These are phyloP conservation scores for Aspergillus brasiliensis DNA, from an alignment of 2,329 filamentous ascomycete genomes.

Conservation along the genomic window DNA sequence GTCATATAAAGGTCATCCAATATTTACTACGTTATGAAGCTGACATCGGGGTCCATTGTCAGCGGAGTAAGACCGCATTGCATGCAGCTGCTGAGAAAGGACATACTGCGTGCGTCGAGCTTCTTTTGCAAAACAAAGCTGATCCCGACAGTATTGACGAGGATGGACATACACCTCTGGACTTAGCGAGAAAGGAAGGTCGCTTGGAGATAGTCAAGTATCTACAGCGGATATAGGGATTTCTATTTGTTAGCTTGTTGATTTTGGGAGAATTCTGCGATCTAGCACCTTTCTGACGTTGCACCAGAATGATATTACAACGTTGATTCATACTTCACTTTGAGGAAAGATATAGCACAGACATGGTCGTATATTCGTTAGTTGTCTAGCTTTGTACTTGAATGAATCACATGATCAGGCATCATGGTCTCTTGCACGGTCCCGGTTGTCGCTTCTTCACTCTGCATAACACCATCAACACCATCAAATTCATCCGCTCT, in stretches of 20 bases:
- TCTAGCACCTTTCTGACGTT: background rate
- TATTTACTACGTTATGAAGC: background rate
- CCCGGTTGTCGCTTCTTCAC: too few species aligned
- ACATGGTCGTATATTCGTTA: too few species aligned
- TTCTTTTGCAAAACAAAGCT: background rate
- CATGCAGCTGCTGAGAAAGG: slow-evolving; percentile 1
- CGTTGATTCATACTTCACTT: background rate
- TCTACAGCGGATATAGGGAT: background rate
- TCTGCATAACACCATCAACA: too few species aligned
- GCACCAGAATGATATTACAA: background rate
- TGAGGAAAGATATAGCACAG: too few species aligned
- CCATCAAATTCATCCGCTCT: background rate
- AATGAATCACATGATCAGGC: too few species aligned
- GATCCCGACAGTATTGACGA: background rate
- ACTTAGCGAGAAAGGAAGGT: background rate
- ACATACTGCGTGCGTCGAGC: background rate
- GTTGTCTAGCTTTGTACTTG: too few species aligned
- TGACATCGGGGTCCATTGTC: background rate
- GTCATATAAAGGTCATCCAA: background rate
- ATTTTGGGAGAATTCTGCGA: background rate
- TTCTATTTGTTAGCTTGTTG: background rate
- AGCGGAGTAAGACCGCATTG: background rate
- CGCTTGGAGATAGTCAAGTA: background rate
- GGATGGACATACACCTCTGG: background rate
- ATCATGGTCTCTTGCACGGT: too few species aligned